Base-by-base conservation (phyloP, 805 yeast genomes). In the Millerozyma acaciae region DNA sequence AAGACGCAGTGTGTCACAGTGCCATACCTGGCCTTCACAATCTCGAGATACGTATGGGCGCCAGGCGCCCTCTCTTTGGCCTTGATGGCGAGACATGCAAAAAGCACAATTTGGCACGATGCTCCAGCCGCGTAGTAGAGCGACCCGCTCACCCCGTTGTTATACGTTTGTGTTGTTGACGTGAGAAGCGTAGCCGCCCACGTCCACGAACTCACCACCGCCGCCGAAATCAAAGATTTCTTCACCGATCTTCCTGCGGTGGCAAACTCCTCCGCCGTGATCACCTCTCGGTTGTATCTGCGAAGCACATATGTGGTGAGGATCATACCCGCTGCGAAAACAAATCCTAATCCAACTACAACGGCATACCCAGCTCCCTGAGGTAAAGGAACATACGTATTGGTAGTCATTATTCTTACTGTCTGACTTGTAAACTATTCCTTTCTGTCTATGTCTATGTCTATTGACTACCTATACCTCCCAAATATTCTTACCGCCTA, bases 141-240 rank as follows among this genome's bases (percentile, higher is more conserved):
- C 9, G 90, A 82, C 30, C 95, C 95, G 21, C 80, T 60, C 25
- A 89, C 75, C 49, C 97, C 97, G 40, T 67, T 64, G 35, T 60
- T 58, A 58, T 84, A 88, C 15, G 85, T 85, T 55, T 83, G 88
- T 14, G 95, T 76, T 1, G 94, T 76, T 10, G 55, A 52, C 15
- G 63, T 60, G 31, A 60, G 51, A 18, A 57, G 45, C n/a, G 58
- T 57, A n/a, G 68, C 69, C 24, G 69, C 62, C 73, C 73, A 67
- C 9, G 96, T 87, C 97, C 97, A 89, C 6, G 90, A 80, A 8
- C 90, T 80, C 6, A 88, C 96, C 19, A 89, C 96, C 6, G 96
- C 95, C 6, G 95, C 80, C 4, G 90, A 80, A 41, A 87, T 81
- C 44, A 89, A 67, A 30, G 93, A 93, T 0, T 90, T 79, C 47